Conservation (phyloP, 345 rosid species). For the Eucalyptus paniculata region DNA sequence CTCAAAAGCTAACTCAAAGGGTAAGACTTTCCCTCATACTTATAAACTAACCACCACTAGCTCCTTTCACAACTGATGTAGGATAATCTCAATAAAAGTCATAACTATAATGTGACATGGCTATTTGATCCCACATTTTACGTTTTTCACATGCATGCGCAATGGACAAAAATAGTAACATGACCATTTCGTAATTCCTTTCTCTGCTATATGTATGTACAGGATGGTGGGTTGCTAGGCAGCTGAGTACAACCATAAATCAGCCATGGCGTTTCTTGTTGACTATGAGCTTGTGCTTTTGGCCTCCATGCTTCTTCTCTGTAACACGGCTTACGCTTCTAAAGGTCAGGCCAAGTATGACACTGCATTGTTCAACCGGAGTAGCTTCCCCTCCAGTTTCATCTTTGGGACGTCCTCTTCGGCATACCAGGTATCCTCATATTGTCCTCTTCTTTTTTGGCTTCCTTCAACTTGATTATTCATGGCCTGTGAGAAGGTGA, state of each 20-base stretch:
- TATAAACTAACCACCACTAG: too few relatives aligned
- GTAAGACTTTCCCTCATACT: too few relatives aligned
- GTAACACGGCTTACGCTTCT: not conserved
- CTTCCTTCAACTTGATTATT: not conserved
- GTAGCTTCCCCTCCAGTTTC: conserved; percentile 9
- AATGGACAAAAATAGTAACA: not conserved
- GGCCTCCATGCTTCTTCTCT: not conserved
- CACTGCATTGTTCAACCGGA: not conserved
- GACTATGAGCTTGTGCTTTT: not conserved
- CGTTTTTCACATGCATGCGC: not conserved
- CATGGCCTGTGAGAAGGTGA: not conserved
- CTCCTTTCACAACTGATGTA: too few relatives aligned
- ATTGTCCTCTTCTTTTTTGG: not conserved
- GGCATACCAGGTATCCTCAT: conserved; percentile 6
- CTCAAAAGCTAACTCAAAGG: too few relatives aligned
- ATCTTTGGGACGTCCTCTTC: conserved; percentile 12
- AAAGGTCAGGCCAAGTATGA: not conserved
- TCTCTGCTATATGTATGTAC: too few relatives aligned
- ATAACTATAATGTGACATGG: not conserved
- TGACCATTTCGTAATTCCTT: not conserved
- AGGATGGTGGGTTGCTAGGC: not conserved
- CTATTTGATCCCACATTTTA: not conserved
- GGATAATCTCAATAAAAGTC: too few relatives aligned
- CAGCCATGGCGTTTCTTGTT: not conserved
- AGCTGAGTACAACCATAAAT: not conserved